Evolutionary conservation across 1,139 yeast genomes (phyloP).

Genomic region (Kodamaea ohmeri): DNA sequence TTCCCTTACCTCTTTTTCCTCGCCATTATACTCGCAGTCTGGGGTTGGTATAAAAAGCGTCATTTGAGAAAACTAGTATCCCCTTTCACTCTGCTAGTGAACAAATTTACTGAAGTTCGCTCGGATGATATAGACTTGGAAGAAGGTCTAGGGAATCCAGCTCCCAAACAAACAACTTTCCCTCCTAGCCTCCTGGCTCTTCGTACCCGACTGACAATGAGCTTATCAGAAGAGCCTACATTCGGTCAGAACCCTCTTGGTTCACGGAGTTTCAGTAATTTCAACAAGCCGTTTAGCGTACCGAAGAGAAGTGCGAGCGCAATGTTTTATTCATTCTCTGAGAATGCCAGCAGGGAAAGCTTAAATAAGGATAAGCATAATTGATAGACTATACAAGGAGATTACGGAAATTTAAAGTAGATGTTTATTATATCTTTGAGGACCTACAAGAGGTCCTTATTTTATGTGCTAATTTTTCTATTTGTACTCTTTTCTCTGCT

Average conservation of each 20-base stretch:
- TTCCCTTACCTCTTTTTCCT: conserved; percentile 3
- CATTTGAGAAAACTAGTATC: not conserved
- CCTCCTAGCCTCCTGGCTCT: conserved; percentile 21
- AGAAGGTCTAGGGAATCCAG: conserved; percentile 9
- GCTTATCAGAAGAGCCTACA: conserved; percentile 25
- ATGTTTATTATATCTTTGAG: too few species aligned
- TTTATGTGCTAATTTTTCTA: not conserved
- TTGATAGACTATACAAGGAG: not conserved
- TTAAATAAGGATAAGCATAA: conserved; percentile 19
- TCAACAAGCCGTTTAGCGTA: conserved; percentile 36
- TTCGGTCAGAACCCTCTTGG: conserved; percentile 11
- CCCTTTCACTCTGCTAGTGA: conserved; percentile 1
- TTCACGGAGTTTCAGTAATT: conserved; percentile 22
- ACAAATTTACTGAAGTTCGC: not conserved
- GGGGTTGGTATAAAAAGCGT: conserved; percentile 3
- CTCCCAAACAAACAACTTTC: not conserved
- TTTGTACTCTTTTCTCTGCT: not conserved
- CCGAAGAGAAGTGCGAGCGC: conserved; percentile 27
- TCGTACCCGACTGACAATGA: conserved; percentile 42
- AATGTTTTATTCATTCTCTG: conserved; percentile 20
- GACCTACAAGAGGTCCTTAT: too few species aligned
- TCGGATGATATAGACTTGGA: conserved; percentile 9
- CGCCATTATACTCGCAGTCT: not conserved
- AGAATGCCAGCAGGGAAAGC: conserved; percentile 31
- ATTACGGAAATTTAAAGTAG: not conserved